Percentiles rank a stretch among this genome's conserved stretches.
phyloP scores from a whole-genome alignment of 208 protist genomes.

The Leishmania aethiopica region DNA sequence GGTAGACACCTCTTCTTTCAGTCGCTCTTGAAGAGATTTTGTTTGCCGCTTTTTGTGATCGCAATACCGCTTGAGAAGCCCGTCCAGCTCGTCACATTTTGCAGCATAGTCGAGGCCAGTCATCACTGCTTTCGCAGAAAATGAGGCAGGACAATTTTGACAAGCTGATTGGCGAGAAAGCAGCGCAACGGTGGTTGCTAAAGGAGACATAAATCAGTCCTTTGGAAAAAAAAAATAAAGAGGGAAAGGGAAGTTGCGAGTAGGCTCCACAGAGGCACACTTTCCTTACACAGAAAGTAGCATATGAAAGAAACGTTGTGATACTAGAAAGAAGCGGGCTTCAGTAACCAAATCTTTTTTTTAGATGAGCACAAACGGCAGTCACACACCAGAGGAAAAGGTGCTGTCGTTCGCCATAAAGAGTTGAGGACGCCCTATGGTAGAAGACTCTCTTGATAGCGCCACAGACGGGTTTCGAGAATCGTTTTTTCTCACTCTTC shows the following conservation, averaged over 20 bases:
- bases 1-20: slow-evolving; percentile 18
- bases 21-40: slow-evolving; percentile 7
- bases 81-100: slow-evolving; percentile 21
- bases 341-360: neutral
- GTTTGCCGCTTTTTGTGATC: slow-evolving; percentile 12
- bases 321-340: neutral
- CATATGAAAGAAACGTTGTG: neutral
- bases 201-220: neutral
- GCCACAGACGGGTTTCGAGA: neutral
- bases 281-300: neutral
- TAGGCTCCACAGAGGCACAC: neutral
- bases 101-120: neutral
- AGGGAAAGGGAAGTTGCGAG: neutral
- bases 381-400: neutral
- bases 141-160: neutral
- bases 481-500: neutral
- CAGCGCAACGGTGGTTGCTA: neutral
- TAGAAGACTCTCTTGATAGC: neutral
- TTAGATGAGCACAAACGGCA: neutral
- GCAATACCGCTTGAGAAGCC: slow-evolving; percentile 22
- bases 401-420: neutral
- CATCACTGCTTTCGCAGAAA: slow-evolving; percentile 1
- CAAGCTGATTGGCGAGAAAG: neutral
- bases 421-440: neutral
- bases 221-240: slow-evolving; percentile 14